Conservation (phyloP, 495 filamentous ascomycete species). For the Rusavskia elegans region DNA sequence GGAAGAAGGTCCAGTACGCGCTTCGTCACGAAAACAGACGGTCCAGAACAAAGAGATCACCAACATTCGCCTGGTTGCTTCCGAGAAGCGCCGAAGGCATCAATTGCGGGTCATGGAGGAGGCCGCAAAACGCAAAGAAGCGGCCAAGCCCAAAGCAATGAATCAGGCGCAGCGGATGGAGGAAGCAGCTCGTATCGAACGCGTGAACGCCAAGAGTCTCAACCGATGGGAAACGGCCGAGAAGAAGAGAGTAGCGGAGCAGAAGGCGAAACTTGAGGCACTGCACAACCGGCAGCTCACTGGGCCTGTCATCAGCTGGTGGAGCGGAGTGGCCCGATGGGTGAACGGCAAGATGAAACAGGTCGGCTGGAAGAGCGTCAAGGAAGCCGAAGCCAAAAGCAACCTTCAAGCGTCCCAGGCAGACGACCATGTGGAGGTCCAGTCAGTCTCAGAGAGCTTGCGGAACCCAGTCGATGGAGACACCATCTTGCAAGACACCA, state of each 20-base stretch:
- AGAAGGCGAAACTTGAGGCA: constrained; percentile 64
- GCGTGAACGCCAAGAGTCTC: constrained; percentile 74
- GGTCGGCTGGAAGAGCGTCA: constrained; percentile 39
- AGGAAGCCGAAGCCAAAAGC: constrained; percentile 12
- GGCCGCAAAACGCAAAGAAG: constrained; percentile 63
- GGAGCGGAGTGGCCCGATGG: constrained; percentile 75
- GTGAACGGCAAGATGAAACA: constrained; percentile 58
- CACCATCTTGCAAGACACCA: too few species aligned
- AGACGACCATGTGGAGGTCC: not conserved
- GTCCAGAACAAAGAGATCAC: constrained; percentile 71
- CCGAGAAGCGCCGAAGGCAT: constrained; percentile 61
- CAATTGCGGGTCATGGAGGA: constrained; percentile 76
- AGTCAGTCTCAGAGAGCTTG: too few species aligned
- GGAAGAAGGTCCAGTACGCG: constrained; percentile 65
- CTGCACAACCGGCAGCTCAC: constrained; percentile 71
- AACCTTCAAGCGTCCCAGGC: constrained; percentile 5
- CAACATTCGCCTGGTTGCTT: constrained; percentile 67
- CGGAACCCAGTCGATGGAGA: too few species aligned
- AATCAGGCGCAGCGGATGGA: constrained; percentile 77
- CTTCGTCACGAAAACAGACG: constrained; percentile 70
- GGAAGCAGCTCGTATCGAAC: constrained; percentile 71
- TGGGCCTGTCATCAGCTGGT: constrained; percentile 82
- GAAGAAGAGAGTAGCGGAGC: constrained; percentile 67
- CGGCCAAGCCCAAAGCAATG: constrained; percentile 60
- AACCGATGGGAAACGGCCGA: constrained; percentile 91